Percentiles rank a stretch among this genome's conserved stretches.
phyloP scores from a whole-genome alignment of 225 moss, liverwort and hornwort species.

The Polytrichum commune region DNA sequence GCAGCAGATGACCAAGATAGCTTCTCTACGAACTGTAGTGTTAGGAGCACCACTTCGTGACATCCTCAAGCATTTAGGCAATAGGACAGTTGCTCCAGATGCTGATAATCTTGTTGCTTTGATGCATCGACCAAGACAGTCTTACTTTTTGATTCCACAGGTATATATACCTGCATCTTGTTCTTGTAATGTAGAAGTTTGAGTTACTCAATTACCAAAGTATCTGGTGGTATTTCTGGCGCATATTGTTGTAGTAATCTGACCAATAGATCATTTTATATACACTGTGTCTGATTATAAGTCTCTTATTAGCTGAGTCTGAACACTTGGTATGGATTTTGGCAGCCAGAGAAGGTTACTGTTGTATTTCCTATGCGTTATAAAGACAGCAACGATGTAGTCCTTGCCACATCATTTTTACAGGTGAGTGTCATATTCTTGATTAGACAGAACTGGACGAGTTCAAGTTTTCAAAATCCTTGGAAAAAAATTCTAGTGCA shows the following conservation, averaged over 20 bases:
- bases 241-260: too few species aligned
- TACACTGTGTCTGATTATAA: too few species aligned
- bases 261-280: too few species aligned
- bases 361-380: conserved; percentile 99
- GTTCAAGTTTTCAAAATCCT: too few species aligned
- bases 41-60: conserved; percentile 91
- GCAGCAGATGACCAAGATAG: conserved; percentile 75
- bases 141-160: conserved; percentile 96
- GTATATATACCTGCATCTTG: conserved; percentile 25
- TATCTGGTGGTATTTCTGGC: too few species aligned
- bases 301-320: too few species aligned
- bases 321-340: neutral
- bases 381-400: conserved; percentile 95
- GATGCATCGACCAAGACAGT: conserved; percentile 94
- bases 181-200: neutral
- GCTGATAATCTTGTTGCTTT: conserved; percentile 88
- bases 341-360: conserved; percentile 92
- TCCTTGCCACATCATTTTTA: conserved; percentile 95
- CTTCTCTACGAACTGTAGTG: conserved; percentile 78
- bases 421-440: conserved; percentile 61
- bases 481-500: too few species aligned
- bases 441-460: conserved; percentile 1
- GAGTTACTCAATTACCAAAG: neutral
- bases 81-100: conserved; percentile 84
- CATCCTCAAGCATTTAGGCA: conserved; percentile 89